Base-by-base conservation (phyloP, 176 grass and related monocot genomes). In the Avena insularis region DNA sequence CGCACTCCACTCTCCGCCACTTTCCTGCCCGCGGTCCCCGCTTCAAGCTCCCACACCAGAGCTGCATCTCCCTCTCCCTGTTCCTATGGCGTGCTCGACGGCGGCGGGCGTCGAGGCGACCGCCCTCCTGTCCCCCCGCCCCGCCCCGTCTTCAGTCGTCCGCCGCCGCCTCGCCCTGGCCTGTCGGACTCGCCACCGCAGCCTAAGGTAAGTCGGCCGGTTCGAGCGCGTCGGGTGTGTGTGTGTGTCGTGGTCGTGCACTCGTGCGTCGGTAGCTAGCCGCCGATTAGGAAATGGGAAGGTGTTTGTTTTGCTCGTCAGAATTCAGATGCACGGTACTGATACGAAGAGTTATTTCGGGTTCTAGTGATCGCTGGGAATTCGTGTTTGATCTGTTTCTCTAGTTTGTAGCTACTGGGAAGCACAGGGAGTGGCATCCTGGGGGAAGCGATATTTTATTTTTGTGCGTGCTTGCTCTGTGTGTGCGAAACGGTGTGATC, bases 131-230 rank as follows among this genome's bases (percentile, higher is more conserved):
- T 55, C 70, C 79, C 87, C 75, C 56, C 67, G 82, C 67, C 68
- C 35, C 62, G 74, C 70, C 9, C 86, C 86, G 4, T 68, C 21
- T 13, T 4, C 82, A 21, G 25, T 70, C 61, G 40, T 10, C 70
- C 67, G 58, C 68, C 53, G 17, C 71, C 69, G 67, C 51, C 17
- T 92, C 33, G 38, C 16, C 23, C 74, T 91, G 51, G 51, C 74
- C 69, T 87, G 88, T 82, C 86, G 88, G 36, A 71, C 89, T 54
- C 91, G 86, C 10, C 59, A 76, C 35, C 84, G 81, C 50, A 83
- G 67, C 48, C 83, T 95, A 78, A 92, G 95, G 95, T 93, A 11
- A 8, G 54, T 56, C 49, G 49, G 0, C 13, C 49, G 15, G 5
- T 56, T 56, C 54, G 54, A 19, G 13, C 12, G 51, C 51, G 12